A percentile compares a stretch with the other conserved stretches of the same genome.
These are phyloP conservation scores for Sporothrix humicola DNA, from an alignment of 2,329 filamentous ascomycete genomes.

Conservation along the genomic window DNA sequence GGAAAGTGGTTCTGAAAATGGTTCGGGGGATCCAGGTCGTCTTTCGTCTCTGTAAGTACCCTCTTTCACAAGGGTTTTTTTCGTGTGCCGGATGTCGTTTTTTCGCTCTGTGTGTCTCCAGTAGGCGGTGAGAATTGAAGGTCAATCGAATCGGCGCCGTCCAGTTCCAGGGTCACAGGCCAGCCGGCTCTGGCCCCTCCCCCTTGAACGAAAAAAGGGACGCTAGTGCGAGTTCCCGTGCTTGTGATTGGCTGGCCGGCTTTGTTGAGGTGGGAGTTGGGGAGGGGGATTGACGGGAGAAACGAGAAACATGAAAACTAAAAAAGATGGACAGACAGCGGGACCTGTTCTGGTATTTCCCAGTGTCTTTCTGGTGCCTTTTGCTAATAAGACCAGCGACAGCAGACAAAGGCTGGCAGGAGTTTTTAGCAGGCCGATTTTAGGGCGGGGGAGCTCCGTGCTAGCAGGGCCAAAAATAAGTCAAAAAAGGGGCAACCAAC, in stretches of 20 bases:
- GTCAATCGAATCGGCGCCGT: background rate
- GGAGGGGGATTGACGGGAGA: conserved; percentile 15
- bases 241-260: conserved; percentile 26
- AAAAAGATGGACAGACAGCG: background rate
- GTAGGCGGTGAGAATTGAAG: conserved; percentile 33
- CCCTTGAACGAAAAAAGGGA: conserved; percentile 11
- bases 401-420: background rate
- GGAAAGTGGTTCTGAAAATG: background rate
- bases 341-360: background rate
- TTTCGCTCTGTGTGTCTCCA: background rate
- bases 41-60: background rate
- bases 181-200: conserved; percentile 12
- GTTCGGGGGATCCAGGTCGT: conserved; percentile 5
- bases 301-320: too few relatives aligned
- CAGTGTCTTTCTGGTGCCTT: background rate
- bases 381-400: background rate
- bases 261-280: conserved; percentile 25
- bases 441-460: conserved; percentile 32
- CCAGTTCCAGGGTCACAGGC: conserved; percentile 7
- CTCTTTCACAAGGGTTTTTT: conserved; percentile 24
- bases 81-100: background rate
- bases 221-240: conserved; percentile 18
- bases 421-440: background rate
- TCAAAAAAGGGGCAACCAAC: conserved; percentile 19
- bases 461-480: conserved; percentile 20